Conservation (phyloP, 345 rosid species). For the Pistacia vera region DNA sequence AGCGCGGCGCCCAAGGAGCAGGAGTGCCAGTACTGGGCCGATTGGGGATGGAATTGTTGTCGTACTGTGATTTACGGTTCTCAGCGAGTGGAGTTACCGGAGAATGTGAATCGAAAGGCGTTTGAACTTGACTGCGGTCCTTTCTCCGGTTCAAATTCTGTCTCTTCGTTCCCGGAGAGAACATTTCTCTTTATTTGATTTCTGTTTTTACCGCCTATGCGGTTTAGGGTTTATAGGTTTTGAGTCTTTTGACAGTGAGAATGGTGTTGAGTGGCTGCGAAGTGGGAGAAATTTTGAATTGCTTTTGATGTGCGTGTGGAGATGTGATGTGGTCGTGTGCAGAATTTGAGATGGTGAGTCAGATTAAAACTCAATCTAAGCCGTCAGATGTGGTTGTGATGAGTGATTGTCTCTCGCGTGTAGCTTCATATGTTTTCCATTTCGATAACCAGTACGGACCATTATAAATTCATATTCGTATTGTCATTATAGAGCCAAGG, state of each 20-base stretch:
- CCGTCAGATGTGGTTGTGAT: background rate
- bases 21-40: conserved; percentile 86
- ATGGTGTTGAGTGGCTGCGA: background rate
- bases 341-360: background rate
- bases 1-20: conserved; percentile 89
- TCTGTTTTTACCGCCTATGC: background rate
- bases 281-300: conserved; percentile 18
- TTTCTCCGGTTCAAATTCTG: conserved; percentile 45
- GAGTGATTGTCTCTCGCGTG: no score
- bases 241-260: background rate
- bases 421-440: no score
- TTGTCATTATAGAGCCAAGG: no score
- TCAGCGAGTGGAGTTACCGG: conserved; percentile 58
- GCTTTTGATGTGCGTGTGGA: background rate
- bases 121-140: conserved; percentile 36
- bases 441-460: no score
- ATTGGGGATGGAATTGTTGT: conserved; percentile 43
- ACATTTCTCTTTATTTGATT: conserved; percentile 38
- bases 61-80: conserved; percentile 34
- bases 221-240: conserved; percentile 39
- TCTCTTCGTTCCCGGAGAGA: conserved; percentile 73
- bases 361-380: background rate
- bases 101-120: conserved; percentile 41
- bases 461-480: no score
- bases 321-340: background rate